Percentiles rank a stretch among this genome's conserved stretches.
Conservation (phyloP, 2,329 filamentous ascomycete species). For the Zalaria obscura region DNA sequence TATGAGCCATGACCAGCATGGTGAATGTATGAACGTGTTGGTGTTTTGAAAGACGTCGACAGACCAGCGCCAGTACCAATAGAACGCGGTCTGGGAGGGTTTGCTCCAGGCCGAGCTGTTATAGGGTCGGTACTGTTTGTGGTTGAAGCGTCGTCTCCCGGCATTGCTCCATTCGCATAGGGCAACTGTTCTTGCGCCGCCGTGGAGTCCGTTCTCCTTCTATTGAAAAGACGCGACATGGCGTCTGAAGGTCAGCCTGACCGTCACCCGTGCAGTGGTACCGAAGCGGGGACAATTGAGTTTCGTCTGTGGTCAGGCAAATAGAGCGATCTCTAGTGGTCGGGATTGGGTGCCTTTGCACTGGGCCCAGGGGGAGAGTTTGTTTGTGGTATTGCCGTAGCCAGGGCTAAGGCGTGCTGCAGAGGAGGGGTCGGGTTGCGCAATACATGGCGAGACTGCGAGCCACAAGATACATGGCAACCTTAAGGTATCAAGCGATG, state of each 20-base stretch:
- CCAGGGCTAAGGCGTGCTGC: too few relatives aligned
- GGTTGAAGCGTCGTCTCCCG: not conserved
- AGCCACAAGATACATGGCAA: too few relatives aligned
- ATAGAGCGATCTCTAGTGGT: too few relatives aligned
- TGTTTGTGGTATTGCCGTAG: too few relatives aligned
- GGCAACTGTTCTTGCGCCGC: conserved; percentile 8
- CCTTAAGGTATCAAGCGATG: too few relatives aligned
- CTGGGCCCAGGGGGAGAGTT: too few relatives aligned
- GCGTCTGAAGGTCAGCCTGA: not conserved
- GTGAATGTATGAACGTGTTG: conserved; percentile 21
- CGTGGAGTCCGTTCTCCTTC: conserved; percentile 7
- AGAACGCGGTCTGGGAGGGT: conserved; percentile 6
- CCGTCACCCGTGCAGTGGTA: too few relatives aligned
- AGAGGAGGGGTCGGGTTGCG: too few relatives aligned
- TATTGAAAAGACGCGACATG: conserved; percentile 6
- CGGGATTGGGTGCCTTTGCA: too few relatives aligned
- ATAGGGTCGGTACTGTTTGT: not conserved
- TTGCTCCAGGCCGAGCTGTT: conserved; percentile 1
- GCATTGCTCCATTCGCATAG: conserved; percentile 8
- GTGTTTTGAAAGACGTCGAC: conserved; percentile 17
- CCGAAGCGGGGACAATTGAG: too few relatives aligned
- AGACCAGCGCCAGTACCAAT: conserved; percentile 9
- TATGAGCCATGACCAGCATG: conserved; percentile 11
- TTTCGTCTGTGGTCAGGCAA: too few relatives aligned
- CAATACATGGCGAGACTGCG: too few relatives aligned